Evolutionary conservation across 495 filamentous ascomycete species (phyloP).

Genomic region (Tuber melanosporum): DNA sequence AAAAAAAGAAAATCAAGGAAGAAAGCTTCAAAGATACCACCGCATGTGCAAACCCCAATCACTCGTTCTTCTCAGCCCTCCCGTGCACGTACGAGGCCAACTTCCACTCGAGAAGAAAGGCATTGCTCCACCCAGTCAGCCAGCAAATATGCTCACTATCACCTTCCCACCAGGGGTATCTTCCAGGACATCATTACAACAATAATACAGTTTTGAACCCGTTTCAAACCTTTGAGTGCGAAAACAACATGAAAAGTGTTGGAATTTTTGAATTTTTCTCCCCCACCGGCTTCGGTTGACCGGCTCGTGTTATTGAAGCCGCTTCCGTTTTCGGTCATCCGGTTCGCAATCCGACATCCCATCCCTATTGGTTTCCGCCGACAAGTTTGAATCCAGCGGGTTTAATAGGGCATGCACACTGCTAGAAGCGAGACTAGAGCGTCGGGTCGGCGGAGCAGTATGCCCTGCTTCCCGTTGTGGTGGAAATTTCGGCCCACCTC

Average conservation of each 20-base stretch:
- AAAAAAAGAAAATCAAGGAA: constrained; percentile 8
- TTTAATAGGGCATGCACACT: constrained; percentile 77
- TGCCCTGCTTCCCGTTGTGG: constrained; percentile 43
- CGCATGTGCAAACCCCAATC: background rate
- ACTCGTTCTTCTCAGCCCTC: background rate
- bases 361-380: constrained; percentile 50
- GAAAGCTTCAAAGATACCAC: constrained; percentile 17
- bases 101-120: constrained; percentile 18
- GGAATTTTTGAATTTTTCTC: background rate
- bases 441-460: constrained; percentile 57
- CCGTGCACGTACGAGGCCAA: background rate
- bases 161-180: constrained; percentile 7
- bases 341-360: constrained; percentile 55
- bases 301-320: constrained; percentile 45
- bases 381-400: constrained; percentile 62
- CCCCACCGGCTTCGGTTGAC: background rate
- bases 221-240: constrained; percentile 24
- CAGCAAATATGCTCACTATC: constrained; percentile 18
- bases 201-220: constrained; percentile 22
- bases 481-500: constrained; percentile 44
- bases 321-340: constrained; percentile 75
- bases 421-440: constrained; percentile 63
- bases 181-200: constrained; percentile 19
- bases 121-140: constrained; percentile 3
- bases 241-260: constrained; percentile 8